These are phyloP conservation scores for Chimonanthus praecox DNA, from an alignment of 164 flowering plant genomes.

Conservation along the genomic window DNA sequence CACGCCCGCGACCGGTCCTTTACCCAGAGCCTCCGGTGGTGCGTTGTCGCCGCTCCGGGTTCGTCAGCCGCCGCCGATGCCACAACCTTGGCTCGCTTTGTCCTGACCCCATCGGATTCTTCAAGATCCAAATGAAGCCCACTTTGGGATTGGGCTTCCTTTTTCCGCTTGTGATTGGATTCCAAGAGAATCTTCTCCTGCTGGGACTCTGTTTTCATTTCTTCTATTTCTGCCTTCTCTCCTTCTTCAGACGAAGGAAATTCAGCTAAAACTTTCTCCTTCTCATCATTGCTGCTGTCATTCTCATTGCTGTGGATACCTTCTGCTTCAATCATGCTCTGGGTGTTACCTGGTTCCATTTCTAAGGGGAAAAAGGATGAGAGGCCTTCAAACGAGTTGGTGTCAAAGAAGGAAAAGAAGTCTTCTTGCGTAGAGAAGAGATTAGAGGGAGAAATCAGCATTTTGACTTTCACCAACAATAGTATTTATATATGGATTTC, in stretches of 20 bases:
- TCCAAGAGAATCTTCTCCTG: slow-evolving; percentile 30
- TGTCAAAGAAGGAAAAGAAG: slow-evolving; percentile 15
- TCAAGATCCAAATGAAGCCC: slow-evolving; percentile 20
- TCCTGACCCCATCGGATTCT: slow-evolving; percentile 19
- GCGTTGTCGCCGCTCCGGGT: slow-evolving; percentile 1
- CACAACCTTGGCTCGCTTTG: slow-evolving; percentile 28
- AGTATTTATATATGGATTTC: neutral
- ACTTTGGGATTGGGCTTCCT: slow-evolving; percentile 23
- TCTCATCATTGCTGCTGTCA: neutral
- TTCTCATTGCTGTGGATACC: neutral
- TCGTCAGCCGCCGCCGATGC: slow-evolving; percentile 8
- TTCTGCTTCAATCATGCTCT: neutral
- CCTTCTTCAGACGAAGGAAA: slow-evolving; percentile 49
- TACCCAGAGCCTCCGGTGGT: slow-evolving; percentile 77
- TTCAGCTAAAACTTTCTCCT: slow-evolving; percentile 26
- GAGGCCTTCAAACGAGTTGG: slow-evolving; percentile 23
- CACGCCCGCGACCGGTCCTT: slow-evolving; percentile 79
- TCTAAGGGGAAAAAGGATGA: neutral
- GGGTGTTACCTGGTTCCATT: neutral
- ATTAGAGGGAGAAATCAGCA: slow-evolving; percentile 11
- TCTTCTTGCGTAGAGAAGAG: slow-evolving; percentile 27
- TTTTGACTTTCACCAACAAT: slow-evolving; percentile 27
- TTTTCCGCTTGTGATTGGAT: slow-evolving; percentile 23
- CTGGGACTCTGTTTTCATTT: slow-evolving; percentile 7
- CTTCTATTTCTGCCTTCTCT: slow-evolving; percentile 31